Base-by-base conservation (phyloP, 495 filamentous ascomycete genomes). In the Penicillium canescens region DNA sequence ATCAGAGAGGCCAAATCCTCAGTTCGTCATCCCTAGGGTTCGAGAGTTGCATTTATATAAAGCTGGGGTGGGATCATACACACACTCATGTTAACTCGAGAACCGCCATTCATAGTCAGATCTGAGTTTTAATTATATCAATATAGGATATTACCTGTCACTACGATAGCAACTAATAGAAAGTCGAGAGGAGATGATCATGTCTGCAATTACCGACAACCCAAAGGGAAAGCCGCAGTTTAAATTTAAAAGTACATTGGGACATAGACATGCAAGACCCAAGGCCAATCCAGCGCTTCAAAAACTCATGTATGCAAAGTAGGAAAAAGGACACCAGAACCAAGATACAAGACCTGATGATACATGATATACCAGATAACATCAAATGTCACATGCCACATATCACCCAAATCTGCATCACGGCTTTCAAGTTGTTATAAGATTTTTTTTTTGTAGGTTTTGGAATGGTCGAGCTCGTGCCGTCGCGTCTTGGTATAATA, bases 271-370 rank as follows among this genome's bases (percentile, higher is more conserved):
- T 75, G 72, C 69, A 75, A 72, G 63, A 67, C 60, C 67, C 66
- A 61, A 66, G 60, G 67, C 67, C 62, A 67, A 73, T 67, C 70
- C 65, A 72, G 68, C 70, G 72, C 72, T 75, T 71, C 68, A 68
- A 65, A 68, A 62, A 70, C 49, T 60, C 56, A 71, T 54, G 63
- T 61, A 75, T 72, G 70, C 72, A 70, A 65, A 60, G 43, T 54
- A 44, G 56, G 57, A 53, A 42, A 44, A 49, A 36, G 54, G 51
- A 55, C 55, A 53, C 54, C 54, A 56, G 42, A 45, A 52, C 54
- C 66, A 59, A 48, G 46, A 54, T 49, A 54, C 16, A 26, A 34
- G 42, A 34, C 16, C 49, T 28, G 47, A 36, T 20, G n/a, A 23
- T 24, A 40, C 34, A 35, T 4, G 31, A 12, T 28, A 43, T 31